Conservation (phyloP, 352 stramenopile genomes). For the Globisporangium paddicum region DNA sequence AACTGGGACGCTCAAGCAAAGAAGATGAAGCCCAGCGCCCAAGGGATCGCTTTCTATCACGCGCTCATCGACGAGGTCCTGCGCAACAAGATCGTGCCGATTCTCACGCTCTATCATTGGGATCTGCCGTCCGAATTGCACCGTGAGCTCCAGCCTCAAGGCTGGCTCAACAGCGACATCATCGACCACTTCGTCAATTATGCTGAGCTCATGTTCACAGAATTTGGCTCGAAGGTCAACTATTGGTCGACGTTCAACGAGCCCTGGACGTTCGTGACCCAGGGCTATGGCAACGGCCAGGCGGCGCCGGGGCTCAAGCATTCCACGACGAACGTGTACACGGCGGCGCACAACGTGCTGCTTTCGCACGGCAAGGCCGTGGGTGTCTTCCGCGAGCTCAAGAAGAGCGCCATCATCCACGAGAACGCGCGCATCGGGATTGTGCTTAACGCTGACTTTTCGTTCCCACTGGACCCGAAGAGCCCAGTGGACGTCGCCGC, state of each 20-base stretch:
- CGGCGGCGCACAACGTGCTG: slow-evolving; percentile 87
- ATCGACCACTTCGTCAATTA: too few relatives aligned
- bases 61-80: slow-evolving; percentile 79
- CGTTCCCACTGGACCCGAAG: slow-evolving; percentile 66
- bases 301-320: slow-evolving; percentile 27
- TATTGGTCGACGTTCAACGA: too few relatives aligned
- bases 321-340: slow-evolving; percentile 44
- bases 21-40: slow-evolving; percentile 60
- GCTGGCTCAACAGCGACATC: too few relatives aligned
- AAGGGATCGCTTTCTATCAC: slow-evolving; percentile 90
- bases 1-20: too few relatives aligned
- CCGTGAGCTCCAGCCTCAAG: too few relatives aligned
- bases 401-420: slow-evolving; percentile 26
- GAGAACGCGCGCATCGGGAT: slow-evolving; percentile 87
- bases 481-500: slow-evolving; percentile 45
- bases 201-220: too few relatives aligned
- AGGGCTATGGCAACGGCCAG: too few relatives aligned
- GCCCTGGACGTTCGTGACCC: too few relatives aligned
- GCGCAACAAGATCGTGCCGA: slow-evolving; percentile 64
- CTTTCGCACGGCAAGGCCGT: slow-evolving; percentile 88
- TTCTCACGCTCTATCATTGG: slow-evolving; percentile 95
- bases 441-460: slow-evolving; percentile 82
- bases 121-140: slow-evolving; percentile 88
- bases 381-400: slow-evolving; percentile 78
- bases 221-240: too few relatives aligned